Evolutionary conservation across 2,329 filamentous ascomycete genomes (phyloP), one percentile per base, ranked within the genome.

Genomic region (Periconia macrospinosa): DNA sequence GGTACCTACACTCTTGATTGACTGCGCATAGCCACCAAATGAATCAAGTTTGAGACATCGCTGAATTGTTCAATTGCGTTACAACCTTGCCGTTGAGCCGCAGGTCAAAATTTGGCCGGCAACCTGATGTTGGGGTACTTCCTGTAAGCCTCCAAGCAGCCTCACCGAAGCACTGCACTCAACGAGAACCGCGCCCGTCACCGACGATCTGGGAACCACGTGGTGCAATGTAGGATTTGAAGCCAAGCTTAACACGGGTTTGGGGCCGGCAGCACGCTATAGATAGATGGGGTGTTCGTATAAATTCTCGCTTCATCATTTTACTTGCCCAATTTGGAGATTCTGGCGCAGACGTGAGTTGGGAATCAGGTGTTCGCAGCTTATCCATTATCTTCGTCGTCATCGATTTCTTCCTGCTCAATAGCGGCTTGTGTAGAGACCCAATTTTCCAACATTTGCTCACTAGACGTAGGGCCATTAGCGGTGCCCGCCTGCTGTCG

Each of bases 381-480:
- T 70, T 62, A 72, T 40, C 58, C 63, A 50, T 66, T 62, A 42
- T 74, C 71, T 53, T 74, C 71, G 15, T 73, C 70, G 15, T 70
- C 62, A 44, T 66, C 67, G n/a, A 64, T 56, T n/a, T 37, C 33
- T 37, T 14, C 30, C 11, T 66, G 64, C 23, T 72, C 70, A 8
- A 64, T 67, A 6, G 66, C 69, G n/a, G 72, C 74, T 58, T 76
- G 74, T 9, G 74, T 76, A 3, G 70, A 74, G n/a, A 76, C 73
- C 74, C 74, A 76, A 47, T 67, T 73, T 58, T 76, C 74, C 43
- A 76, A 56, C 73, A 76, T 75, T 50, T 71, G 65, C 53, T 75
- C 72, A 46, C 69, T 71, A 20, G 72, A 69, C 13, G 52, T 53
- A 35, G 63, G 52, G 42, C 41, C 59, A 44, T 52, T 55, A 48